These are phyloP conservation scores for Leccinum huronense DNA, from an alignment of 1,284 basidiomycete genomes.

Conservation along the genomic window DNA sequence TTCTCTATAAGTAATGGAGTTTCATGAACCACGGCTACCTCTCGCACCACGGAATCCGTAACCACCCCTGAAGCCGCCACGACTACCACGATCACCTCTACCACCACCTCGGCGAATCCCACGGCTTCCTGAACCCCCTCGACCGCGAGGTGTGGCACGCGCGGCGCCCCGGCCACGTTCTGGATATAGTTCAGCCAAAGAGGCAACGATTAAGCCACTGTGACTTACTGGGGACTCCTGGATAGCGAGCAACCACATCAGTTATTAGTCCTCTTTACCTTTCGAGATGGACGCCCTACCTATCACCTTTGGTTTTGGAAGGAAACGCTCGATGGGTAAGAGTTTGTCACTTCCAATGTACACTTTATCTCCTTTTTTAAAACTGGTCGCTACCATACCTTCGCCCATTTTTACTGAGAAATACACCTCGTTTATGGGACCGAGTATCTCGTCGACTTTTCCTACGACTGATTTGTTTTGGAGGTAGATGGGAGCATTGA, in stretches of 20 bases:
- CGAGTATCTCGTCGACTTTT: conserved; percentile 95
- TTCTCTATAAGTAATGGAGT: conserved; percentile 3
- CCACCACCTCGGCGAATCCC: conserved; percentile 45
- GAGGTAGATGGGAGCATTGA: conserved; percentile 99
- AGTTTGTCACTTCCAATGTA: conserved; percentile 97
- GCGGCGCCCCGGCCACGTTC: conserved; percentile 55
- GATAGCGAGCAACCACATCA: background rate
- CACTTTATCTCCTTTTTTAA: conserved; percentile 98
- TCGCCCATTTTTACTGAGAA: conserved; percentile 98
- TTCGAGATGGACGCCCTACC: conserved; percentile 42
- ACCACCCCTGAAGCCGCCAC: conserved; percentile 44
- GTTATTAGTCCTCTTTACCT: conserved; percentile 7
- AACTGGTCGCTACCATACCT: conserved; percentile 94
- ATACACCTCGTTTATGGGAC: conserved; percentile 98
- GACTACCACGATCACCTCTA: conserved; percentile 46
- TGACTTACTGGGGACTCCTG: conserved; percentile 53
- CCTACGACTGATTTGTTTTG: conserved; percentile 97
- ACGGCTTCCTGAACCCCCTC: conserved; percentile 48
- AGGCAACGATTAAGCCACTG: conserved; percentile 1
- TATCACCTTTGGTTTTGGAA: conserved; percentile 91
- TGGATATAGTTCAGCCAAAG: conserved; percentile 30
- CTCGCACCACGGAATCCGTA: conserved; percentile 43
- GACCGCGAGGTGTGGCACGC: conserved; percentile 40
- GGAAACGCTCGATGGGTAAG: conserved; percentile 93
- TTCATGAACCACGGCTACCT: conserved; percentile 48